phyloP scores from a whole-genome alignment of 805 yeast species.

The Pichia scutulata region DNA sequence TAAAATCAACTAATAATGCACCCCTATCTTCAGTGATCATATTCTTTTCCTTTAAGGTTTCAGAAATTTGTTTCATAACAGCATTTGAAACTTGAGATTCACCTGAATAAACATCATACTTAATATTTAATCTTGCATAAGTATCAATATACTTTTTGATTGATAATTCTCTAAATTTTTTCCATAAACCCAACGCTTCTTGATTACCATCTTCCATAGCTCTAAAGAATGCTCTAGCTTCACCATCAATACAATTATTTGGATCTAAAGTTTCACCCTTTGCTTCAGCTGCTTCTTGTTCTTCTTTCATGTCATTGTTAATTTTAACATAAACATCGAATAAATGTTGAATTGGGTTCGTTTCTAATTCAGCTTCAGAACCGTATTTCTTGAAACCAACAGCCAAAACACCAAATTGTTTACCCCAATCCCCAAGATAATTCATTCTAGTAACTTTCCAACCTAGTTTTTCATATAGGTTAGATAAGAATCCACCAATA shows the following conservation, averaged over 20 bases:
- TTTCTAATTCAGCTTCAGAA: slow-evolving; percentile 54
- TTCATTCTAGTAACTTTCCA: slow-evolving; percentile 91
- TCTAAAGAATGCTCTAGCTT: slow-evolving; percentile 82
- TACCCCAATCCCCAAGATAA: slow-evolving; percentile 99
- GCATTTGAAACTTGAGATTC: slow-evolving; percentile 87
- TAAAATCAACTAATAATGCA: slow-evolving; percentile 80
- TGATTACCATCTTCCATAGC: slow-evolving; percentile 92
- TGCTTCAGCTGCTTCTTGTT: slow-evolving; percentile 45
- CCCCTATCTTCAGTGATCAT: slow-evolving; percentile 84
- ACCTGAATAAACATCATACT: slow-evolving; percentile 85
- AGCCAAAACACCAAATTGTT: slow-evolving; percentile 94
- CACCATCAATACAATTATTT: slow-evolving; percentile 55
- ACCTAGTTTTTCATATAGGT: slow-evolving; percentile 83
- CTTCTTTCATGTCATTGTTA: slow-evolving; percentile 66
- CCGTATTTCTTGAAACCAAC: slow-evolving; percentile 89
- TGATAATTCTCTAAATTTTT: slow-evolving; percentile 81
- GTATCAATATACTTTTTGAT: slow-evolving; percentile 81
- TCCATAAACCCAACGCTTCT: slow-evolving; percentile 71
- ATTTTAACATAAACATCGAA: slow-evolving; percentile 88
- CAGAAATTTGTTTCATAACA: slow-evolving; percentile 57
- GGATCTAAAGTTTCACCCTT: slow-evolving; percentile 44
- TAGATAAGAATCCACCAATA: slow-evolving; percentile 91
- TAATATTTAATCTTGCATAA: slow-evolving; percentile 85
- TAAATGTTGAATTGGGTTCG: slow-evolving; percentile 88
- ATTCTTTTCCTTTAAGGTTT: slow-evolving; percentile 55